Evolutionary conservation across 1,284 basidiomycete species (phyloP).

Genomic region (Marasmius oreades): DNA sequence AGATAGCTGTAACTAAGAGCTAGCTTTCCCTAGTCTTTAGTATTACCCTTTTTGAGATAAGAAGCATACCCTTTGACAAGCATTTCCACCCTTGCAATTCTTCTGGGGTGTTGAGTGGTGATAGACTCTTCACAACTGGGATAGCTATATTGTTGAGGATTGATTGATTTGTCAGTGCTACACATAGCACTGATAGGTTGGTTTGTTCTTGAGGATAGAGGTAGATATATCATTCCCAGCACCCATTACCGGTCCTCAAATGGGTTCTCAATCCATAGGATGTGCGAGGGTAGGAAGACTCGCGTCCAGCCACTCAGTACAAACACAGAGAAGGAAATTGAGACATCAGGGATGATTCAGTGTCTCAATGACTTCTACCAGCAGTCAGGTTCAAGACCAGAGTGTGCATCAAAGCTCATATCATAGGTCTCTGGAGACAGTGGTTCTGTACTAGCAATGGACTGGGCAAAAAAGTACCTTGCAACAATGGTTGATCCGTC

Average conservation of each 20-base stretch:
- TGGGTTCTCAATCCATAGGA: conserved; percentile 1
- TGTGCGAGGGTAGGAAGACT: conserved; percentile 3
- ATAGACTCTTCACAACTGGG: too few species aligned
- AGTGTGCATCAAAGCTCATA: background rate
- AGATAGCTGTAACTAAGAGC: too few species aligned
- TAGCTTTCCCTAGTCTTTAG: too few species aligned
- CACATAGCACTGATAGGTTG: too few species aligned
- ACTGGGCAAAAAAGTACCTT: background rate
- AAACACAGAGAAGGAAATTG: conserved; percentile 8
- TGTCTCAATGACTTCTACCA: conserved; percentile 4
- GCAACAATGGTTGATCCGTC: background rate
- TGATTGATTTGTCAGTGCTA: too few species aligned
- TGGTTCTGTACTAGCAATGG: background rate
- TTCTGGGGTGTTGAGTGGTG: too few species aligned
- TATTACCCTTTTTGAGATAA: too few species aligned
- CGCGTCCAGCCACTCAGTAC: background rate
- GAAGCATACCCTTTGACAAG: too few species aligned
- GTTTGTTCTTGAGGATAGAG: too few species aligned
- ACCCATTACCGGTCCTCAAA: background rate
- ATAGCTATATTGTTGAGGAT: too few species aligned
- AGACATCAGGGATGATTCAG: conserved; percentile 8
- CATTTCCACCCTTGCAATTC: too few species aligned
- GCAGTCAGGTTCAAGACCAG: background rate
- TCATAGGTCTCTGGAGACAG: background rate
- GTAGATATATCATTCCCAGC: too few species aligned